A percentile compares a stretch with the other conserved stretches of the same genome.
These are phyloP conservation scores for Hypoxylon sp. DNA, from an alignment of 2,329 filamentous ascomycete species.

Conservation along the genomic window DNA sequence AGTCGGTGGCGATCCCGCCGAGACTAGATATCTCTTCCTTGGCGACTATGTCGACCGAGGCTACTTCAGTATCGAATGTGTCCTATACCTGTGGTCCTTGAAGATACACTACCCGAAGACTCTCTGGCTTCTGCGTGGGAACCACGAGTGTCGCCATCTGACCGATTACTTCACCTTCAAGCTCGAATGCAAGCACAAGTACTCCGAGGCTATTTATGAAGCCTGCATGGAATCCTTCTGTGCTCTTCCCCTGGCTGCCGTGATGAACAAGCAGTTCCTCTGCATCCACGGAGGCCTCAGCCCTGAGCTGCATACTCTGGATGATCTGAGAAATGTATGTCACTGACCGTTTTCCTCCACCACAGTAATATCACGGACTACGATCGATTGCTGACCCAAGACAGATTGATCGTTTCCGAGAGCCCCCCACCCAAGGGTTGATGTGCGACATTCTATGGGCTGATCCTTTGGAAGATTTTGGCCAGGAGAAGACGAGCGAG, in stretches of 20 bases:
- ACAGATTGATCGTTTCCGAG: slow-evolving; percentile 96
- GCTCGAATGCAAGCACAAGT: slow-evolving; percentile 99
- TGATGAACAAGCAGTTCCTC: slow-evolving; percentile 99
- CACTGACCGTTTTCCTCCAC: slow-evolving; percentile 3
- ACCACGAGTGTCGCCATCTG: slow-evolving; percentile 98
- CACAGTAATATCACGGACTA: not conserved
- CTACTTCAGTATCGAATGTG: slow-evolving; percentile 99
- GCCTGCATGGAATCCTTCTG: slow-evolving; percentile 99
- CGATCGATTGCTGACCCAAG: slow-evolving; percentile 36
- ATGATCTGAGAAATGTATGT: slow-evolving; percentile 89
- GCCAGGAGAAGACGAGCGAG: slow-evolving; percentile 97
- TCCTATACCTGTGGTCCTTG: slow-evolving; percentile 95
- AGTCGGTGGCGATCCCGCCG: slow-evolving; percentile 94
- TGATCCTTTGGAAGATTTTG: slow-evolving; percentile 97
- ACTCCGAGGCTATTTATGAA: slow-evolving; percentile 95
- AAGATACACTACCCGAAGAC: slow-evolving; percentile 99
- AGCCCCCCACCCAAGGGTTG: slow-evolving; percentile 95
- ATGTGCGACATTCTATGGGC: slow-evolving; percentile 99
- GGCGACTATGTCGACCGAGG: slow-evolving; percentile 98
- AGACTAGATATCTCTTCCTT: slow-evolving; percentile 96
- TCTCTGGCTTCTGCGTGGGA: slow-evolving; percentile 95
- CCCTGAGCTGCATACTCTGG: slow-evolving; percentile 94
- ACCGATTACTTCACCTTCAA: slow-evolving; percentile 99
- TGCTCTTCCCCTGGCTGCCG: slow-evolving; percentile 88
- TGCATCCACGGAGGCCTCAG: slow-evolving; percentile 98